Evolutionary conservation across 192 early-diverging fungal species (phyloP), one percentile per base, ranked within the genome.

Genomic region (Globomyces pollinis-pini): DNA sequence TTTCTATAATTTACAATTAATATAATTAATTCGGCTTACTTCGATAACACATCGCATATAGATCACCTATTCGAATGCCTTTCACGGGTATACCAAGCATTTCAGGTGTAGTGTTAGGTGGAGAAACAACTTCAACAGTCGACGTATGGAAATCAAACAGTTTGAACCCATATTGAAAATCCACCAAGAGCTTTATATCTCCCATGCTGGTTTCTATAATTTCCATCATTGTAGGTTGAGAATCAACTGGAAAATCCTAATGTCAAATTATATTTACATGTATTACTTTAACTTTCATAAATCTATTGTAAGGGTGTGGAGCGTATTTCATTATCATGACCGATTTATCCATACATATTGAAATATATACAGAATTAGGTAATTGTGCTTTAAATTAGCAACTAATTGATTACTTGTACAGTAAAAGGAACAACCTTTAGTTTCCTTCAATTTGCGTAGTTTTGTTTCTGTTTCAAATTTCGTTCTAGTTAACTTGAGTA

Each of bases 391-490:
- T 16, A 8, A 2, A 28, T 16, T 34, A 16, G 23, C 0, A n/a
- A n/a, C n/a, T n/a, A n/a, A n/a, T 13, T 2, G 21, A 12, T 59
- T 45, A 79, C 73, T 59, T 6, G 77, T 49, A 3, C 69, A 58
- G 68, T 70, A 81, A 16, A 66, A 62, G 5, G 39, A 33, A 57
- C 74, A 80, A 0, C 76, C 76, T 55, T 70, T 71, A 20, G 79
- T 75, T 38, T 77, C 79, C 51, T 77, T 76, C 18, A 81, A 62
- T 56, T 81, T 81, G 26, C 67, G 63, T 23, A 72, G 38, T 59
- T 64, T 64, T 20, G 77, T 80, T 42, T 80, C 77, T 11, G 69
- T 72, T 39, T 81, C 79, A 74, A 81, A 81, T 43, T 73, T 75
- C 20, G 58, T 60, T 38, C 54, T 59, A 20, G 60, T 66, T 45